Evolutionary conservation across 225 moss, liverwort and hornwort species (phyloP).

Genomic region (Lunularia cruciata): DNA sequence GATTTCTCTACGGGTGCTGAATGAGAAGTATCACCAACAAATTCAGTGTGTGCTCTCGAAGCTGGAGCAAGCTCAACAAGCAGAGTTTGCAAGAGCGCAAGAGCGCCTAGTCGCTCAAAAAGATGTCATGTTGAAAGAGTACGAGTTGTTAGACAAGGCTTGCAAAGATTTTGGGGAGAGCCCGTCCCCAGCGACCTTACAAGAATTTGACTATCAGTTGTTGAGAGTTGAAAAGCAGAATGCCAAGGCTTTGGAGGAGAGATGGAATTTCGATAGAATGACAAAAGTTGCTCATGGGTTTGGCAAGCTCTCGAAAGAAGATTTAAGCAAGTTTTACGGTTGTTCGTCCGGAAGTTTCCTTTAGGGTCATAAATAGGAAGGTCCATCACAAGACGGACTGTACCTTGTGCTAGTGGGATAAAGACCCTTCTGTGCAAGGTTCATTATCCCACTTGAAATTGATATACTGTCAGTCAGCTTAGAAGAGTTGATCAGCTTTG

Average conservation of each 20-base stretch:
- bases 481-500: too few species aligned
- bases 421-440: too few species aligned
- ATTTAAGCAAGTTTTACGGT: slow-evolving; percentile 43
- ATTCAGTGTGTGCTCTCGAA: slow-evolving; percentile 46
- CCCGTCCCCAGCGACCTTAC: not conserved
- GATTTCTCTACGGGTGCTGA: slow-evolving; percentile 35
- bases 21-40: slow-evolving; percentile 46
- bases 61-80: slow-evolving; percentile 53
- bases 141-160: slow-evolving; percentile 37
- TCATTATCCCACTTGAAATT: too few species aligned
- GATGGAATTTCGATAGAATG: slow-evolving; percentile 49
- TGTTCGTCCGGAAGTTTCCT: slow-evolving; percentile 31
- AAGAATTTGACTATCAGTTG: slow-evolving; percentile 38
- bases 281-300: slow-evolving; percentile 53
- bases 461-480: too few species aligned
- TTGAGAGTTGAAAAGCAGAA: slow-evolving; percentile 31
- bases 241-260: slow-evolving; percentile 41
- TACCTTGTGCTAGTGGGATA: too few species aligned
- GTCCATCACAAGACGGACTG: too few species aligned
- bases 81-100: slow-evolving; percentile 52
- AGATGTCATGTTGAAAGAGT: slow-evolving; percentile 36
- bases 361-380: too few species aligned
- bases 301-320: slow-evolving; percentile 48
- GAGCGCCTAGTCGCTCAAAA: slow-evolving; percentile 47
- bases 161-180: slow-evolving; percentile 23